A percentile compares a stretch with the other conserved stretches of the same genome.
These are phyloP conservation scores for Sporobolomyces phaffii DNA, from an alignment of 768 basidiomycete genomes.

Conservation along the genomic window DNA sequence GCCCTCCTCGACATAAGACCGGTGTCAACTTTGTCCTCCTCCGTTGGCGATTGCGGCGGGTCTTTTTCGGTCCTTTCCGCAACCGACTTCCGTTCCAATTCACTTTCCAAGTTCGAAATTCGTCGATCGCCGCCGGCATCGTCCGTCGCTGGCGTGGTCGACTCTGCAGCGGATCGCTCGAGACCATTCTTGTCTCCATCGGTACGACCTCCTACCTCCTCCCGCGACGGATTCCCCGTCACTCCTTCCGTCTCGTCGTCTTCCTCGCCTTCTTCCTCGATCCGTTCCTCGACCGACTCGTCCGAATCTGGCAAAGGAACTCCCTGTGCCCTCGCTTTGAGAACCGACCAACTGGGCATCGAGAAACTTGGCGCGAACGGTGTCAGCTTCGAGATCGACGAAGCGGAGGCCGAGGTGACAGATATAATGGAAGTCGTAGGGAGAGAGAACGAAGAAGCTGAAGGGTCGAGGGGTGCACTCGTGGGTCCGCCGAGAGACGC, in stretches of 20 bases:
- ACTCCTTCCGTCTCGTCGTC: not conserved
- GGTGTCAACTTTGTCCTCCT: too few relatives aligned
- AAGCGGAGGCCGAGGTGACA: too few relatives aligned
- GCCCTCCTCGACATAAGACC: not conserved
- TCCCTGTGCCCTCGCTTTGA: not conserved
- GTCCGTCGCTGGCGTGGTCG: too few relatives aligned
- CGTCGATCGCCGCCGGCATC: too few relatives aligned
- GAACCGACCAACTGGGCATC: not conserved
- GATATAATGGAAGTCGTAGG: not conserved
- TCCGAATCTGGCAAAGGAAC: not conserved
- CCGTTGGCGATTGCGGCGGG: too few relatives aligned
- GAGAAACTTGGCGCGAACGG: slow-evolving; percentile 9
- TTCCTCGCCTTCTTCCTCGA: not conserved
- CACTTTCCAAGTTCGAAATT: too few relatives aligned
- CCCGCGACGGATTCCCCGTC: too few relatives aligned
- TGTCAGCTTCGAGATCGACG: slow-evolving; percentile 3
- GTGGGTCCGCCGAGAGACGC: not conserved
- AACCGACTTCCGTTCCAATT: too few relatives aligned
- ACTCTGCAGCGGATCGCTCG: too few relatives aligned
- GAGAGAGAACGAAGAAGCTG: not conserved
- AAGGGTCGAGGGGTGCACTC: not conserved
- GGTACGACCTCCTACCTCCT: too few relatives aligned
- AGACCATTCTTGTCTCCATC: not conserved
- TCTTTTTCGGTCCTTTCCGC: too few relatives aligned
- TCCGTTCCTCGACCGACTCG: not conserved